Base-by-base conservation (phyloP, 768 basidiomycete species). In the Macrolepiota albuminosa region DNA sequence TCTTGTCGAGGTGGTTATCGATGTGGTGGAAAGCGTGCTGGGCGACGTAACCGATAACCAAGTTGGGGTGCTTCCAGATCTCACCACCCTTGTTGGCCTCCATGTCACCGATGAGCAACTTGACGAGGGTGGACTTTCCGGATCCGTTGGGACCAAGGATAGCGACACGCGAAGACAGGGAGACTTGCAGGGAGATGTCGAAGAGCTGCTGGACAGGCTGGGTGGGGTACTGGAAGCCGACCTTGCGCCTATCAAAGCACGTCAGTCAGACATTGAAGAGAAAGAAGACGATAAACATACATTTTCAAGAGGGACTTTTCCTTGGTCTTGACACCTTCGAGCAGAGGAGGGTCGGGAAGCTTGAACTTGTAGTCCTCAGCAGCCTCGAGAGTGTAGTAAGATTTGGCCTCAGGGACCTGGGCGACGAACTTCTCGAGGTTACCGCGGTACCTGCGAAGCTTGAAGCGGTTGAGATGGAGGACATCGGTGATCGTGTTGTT, bases 11-110 rank as follows among this genome's bases (percentile, higher is more conserved):
- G 72, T 98, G 95, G 75, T 93, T 79, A 74, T 98, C 95, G 71
- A 98, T 98, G 76, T 98, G 95, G 82, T 98, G 95, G 95, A 98
- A 98, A 62, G 95, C 95, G 76, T 98, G 95, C 77, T 98, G 95
- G 45, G 95, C 95, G 66, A 98, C 95, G 79, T 98, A 98, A 71
- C 95, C 95, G 64, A 98, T 96, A 78, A 98, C 95, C 85, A 98
- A 83, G 84, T 98, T 98, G 63, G 95, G 95, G 80, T 98, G 95
- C 81, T 95, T 98, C 95, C 95, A 98, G 77, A 90, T 88, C 77
- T 95, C 93, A 82, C 95, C 95, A 63, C 92, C 92, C 79, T 87
- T 89, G 86, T 97, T 97, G 64, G 91, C 82, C 76, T 98, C 95
- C 83, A 91, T 90, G 75, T 98, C 95, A 65, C 95, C 95, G 63